Percentiles rank a stretch among this genome's conserved stretches.
Evolutionary conservation across 2,329 filamentous ascomycete genomes (phyloP).

Genomic region (Elsinoe ampelina): DNA sequence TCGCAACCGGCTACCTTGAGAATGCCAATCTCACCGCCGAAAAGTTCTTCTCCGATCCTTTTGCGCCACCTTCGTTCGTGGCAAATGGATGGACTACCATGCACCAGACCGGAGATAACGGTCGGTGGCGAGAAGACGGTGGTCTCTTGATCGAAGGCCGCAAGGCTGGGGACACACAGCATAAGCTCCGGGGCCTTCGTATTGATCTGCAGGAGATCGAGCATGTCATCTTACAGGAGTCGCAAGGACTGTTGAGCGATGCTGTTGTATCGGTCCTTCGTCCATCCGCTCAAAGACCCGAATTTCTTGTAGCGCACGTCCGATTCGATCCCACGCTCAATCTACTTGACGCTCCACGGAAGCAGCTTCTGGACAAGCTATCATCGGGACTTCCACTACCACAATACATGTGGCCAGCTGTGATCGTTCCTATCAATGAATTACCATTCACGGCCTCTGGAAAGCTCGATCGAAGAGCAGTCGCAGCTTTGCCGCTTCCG

Average conservation of each 20-base stretch:
- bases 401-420: conserved; percentile 30
- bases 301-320: conserved; percentile 31
- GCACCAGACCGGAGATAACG: conserved; percentile 35
- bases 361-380: conserved; percentile 17
- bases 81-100: conserved; percentile 17
- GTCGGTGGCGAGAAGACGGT: conserved; percentile 28
- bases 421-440: conserved; percentile 21
- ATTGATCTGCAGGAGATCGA: conserved; percentile 44
- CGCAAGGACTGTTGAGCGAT: conserved; percentile 22
- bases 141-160: conserved; percentile 31
- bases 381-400: conserved; percentile 25
- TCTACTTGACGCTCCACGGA: not conserved
- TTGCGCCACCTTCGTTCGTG: not conserved
- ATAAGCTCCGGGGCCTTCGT: conserved; percentile 39
- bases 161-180: conserved; percentile 34
- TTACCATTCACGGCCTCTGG: conserved; percentile 25
- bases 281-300: not conserved
- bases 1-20: conserved; percentile 30
- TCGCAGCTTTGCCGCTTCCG: conserved; percentile 20
- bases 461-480: conserved; percentile 25
- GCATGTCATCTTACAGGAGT: conserved; percentile 22
- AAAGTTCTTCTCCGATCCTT: conserved; percentile 2
- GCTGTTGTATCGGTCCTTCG: conserved; percentile 19
- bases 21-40: not conserved
- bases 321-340: conserved; percentile 19